Percentiles rank a stretch among this genome's conserved stretches.
Conservation (phyloP, 495 filamentous ascomycete genomes). For the Aspergillus campestris region DNA sequence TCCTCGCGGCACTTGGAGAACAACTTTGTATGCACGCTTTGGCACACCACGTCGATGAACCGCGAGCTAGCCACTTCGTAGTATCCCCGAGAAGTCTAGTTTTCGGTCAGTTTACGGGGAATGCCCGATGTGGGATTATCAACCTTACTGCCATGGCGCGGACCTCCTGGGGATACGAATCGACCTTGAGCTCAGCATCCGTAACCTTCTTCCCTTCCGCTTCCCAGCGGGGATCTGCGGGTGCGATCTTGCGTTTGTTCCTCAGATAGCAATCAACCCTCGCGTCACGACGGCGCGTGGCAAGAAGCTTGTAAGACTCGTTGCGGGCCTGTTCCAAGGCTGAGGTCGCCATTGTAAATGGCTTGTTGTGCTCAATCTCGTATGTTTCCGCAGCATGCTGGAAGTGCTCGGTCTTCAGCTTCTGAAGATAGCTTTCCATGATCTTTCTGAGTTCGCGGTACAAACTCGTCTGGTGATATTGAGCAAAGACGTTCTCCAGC, state of each 20-base stretch:
- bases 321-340: conserved; percentile 13
- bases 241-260: conserved; percentile 1
- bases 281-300: conserved; percentile 1
- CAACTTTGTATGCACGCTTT: conserved; percentile 38
- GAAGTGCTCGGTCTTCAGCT: conserved; percentile 16
- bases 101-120: neutral
- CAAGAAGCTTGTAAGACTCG: conserved; percentile 4
- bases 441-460: conserved; percentile 23
- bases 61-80: conserved; percentile 44
- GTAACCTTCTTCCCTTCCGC: conserved; percentile 16
- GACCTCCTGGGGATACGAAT: conserved; percentile 38
- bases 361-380: conserved; percentile 21
- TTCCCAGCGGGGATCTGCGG: conserved; percentile 8
- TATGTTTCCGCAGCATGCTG: conserved; percentile 14
- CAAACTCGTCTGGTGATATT: conserved; percentile 29
- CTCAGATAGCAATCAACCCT: conserved; percentile 12
- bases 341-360: conserved; percentile 27
- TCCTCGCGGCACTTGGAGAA: conserved; percentile 33
- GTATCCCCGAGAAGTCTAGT: conserved; percentile 38
- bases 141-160: conserved; percentile 43
- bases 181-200: conserved; percentile 25
- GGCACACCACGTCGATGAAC: conserved; percentile 42
- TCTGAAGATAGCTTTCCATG: conserved; percentile 20
- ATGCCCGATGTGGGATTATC: neutral
- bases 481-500: conserved; percentile 24